A percentile compares a stretch with the other conserved stretches of the same genome.
Conservation (phyloP, 768 basidiomycete species). For the Lenzites betulinus region DNA sequence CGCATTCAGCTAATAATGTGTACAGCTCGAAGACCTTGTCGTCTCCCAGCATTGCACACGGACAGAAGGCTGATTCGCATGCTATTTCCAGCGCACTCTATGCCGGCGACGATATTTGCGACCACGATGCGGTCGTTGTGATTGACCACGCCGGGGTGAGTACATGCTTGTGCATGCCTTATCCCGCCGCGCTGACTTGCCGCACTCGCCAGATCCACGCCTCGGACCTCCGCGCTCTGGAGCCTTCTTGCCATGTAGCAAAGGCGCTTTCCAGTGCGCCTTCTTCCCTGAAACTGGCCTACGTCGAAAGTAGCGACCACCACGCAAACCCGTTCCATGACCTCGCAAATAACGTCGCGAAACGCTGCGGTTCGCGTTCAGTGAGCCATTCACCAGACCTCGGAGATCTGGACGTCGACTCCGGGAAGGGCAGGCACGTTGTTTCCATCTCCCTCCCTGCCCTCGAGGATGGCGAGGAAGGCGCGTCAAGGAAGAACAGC, state of each 20-base stretch:
- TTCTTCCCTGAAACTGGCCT: slow-evolving; percentile 63
- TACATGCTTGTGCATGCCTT: slow-evolving; percentile 2
- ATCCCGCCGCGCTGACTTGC: not conserved
- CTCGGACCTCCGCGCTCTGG: slow-evolving; percentile 69
- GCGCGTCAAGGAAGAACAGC: slow-evolving; percentile 45
- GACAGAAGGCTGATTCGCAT: slow-evolving; percentile 33
- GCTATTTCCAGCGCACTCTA: slow-evolving; percentile 29
- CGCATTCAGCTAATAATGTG: not conserved
- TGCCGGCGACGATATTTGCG: slow-evolving; percentile 51
- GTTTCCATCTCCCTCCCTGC: slow-evolving; percentile 57
- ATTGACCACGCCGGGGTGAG: slow-evolving; percentile 75
- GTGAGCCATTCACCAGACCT: slow-evolving; percentile 32
- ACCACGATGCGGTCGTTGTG: slow-evolving; percentile 65
- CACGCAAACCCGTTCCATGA: slow-evolving; percentile 34
- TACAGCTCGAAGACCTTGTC: slow-evolving; percentile 50
- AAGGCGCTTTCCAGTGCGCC: slow-evolving; percentile 49
- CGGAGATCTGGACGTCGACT: slow-evolving; percentile 28
- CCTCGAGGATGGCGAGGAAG: slow-evolving; percentile 40
- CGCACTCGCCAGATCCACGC: slow-evolving; percentile 58
- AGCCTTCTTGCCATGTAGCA: slow-evolving; percentile 52
- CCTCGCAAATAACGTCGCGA: slow-evolving; percentile 46
- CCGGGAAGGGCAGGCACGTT: slow-evolving; percentile 60
- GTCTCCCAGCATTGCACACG: slow-evolving; percentile 16
- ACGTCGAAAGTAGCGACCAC: slow-evolving; percentile 42
- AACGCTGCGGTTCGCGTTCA: slow-evolving; percentile 54